Base-by-base conservation (phyloP, 148 eudicot species). In the Silene latifolia region DNA sequence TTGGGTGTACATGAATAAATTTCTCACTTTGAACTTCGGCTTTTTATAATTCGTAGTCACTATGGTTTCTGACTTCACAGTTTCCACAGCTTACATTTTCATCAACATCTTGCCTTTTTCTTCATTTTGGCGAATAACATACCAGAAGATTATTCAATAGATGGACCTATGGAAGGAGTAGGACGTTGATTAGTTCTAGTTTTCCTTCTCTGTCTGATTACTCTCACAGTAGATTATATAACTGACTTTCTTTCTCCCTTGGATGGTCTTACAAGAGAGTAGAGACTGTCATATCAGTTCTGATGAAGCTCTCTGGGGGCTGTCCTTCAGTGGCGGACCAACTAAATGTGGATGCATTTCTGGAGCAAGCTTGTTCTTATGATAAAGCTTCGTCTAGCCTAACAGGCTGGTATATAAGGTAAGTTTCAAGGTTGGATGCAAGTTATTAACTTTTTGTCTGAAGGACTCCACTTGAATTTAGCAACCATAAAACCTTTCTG, bases 361-460 rank as follows among this genome's bases (percentile, higher is more conserved):
- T 95, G 84, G 97, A 95, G 84, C 98, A 95, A 92, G 97, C 98
- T 85, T 92, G 93, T 11, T 95, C 98, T 79, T 95, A 95, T 59
- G 98, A 95, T 63, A 92, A 86, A 81, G 98, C 98, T 71, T 80
- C 98, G 75, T 89, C 98, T 54, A 95, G 89, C 68, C 96, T 93
- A 63, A 70, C 89, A 14, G 98, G 98, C 20, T 92, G 98, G 97
- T 95, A 88, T 78, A 85, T 95, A 74, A 92, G 96, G 98, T 91
- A 83, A 83, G 59, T 9, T 46, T 0, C 42, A 39, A 35, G 46
- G 15, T 71, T 44, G 51, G 48, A 3, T 14, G 48, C 71, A 57
- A 11, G 7, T 14, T 35, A 62, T 35, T 75, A 54, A 46, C 48
- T 44, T 46, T 7, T 58, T 42, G 32, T 17, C 8, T 0, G 4